Evolutionary conservation across 2,329 filamentous ascomycete species (phyloP), one percentile per base, ranked within the genome.

Genomic region (Leptographium wingfieldii): DNA sequence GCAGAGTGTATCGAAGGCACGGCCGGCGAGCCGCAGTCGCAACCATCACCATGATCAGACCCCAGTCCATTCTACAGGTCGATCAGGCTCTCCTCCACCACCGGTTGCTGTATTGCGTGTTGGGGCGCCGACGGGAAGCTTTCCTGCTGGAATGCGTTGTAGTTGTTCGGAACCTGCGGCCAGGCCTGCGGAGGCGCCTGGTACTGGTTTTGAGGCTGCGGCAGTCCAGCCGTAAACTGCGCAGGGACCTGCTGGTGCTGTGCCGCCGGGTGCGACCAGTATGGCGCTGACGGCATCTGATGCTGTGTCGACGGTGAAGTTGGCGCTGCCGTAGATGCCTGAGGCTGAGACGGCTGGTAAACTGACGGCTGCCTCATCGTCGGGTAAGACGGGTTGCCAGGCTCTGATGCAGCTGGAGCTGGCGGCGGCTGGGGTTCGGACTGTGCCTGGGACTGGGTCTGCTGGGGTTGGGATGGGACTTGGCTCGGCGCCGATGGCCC

Each of bases 61-160:
- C 19, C 43, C 19, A n/a, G 19, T 6, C 43, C 43, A n/a, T 19
- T 12, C 22, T 19, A 67, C 55, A 92, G 77, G 71, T 94, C 89
- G 72, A 94, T 94, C 67, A 94, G 73, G 61, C 84, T 87, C 72
- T 92, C 89, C 72, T 92, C 88, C 55, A 87, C 79, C 1, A 75
- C 79, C 16, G 80, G 80, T 67, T 77, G 76, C 69, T 71, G 77
- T 58, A 81, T 83, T 33, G 81, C 78, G 69, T 86, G 82, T 61
- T 85, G 81, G 19, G 84, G 84, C 33, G 81, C 83, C 2, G 80
- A 76, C 1, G 87, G 87, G 67, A 90, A 89, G 3, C 80, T 74
- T 29, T 85, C 81, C 67, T 83, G 81, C 3, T 72, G 73, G 66
- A 83, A 85, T 7, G 77, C 74, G 12, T 70, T 63, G 62, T 83